These are phyloP conservation scores for Vanilla planifolia DNA, from an alignment of 106 monocot species.

Conservation along the genomic window DNA sequence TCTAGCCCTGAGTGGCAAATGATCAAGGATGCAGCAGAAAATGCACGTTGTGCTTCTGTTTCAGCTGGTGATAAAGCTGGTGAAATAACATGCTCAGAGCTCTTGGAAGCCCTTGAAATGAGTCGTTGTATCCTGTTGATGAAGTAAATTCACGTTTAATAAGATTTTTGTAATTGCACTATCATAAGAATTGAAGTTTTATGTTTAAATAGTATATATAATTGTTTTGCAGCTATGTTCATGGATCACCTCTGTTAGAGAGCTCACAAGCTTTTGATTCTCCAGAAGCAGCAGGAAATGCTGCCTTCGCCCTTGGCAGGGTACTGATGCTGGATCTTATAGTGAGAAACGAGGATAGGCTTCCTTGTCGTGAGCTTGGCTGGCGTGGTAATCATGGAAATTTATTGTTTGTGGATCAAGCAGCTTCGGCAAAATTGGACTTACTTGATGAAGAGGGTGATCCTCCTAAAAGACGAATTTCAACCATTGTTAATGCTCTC, in stretches of 20 bases:
- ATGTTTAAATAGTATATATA: too few species aligned
- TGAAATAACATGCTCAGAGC: conserved; percentile 81
- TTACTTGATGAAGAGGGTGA: conserved; percentile 18
- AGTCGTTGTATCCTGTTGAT: conserved; percentile 84
- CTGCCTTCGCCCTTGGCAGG: conserved; percentile 61
- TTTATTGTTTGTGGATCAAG: conserved; percentile 46
- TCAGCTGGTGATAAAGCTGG: conserved; percentile 53
- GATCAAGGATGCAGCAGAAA: conserved; percentile 78
- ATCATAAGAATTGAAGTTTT: background rate
- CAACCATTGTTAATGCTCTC: conserved; percentile 12
- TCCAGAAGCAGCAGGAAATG: conserved; percentile 35
- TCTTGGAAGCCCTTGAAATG: conserved; percentile 91
- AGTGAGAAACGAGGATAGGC: conserved; percentile 90
- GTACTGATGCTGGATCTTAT: conserved; percentile 79
- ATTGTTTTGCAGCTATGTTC: conserved; percentile 57
- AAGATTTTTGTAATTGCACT: background rate
- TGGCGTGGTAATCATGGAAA: conserved; percentile 97
- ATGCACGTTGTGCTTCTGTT: conserved; percentile 47
- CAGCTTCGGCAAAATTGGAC: conserved; percentile 20
- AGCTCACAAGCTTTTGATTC: conserved; percentile 55
- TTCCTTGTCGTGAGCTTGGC: conserved; percentile 70
- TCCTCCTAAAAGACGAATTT: conserved; percentile 12
- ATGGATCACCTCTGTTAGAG: conserved; percentile 80
- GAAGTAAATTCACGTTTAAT: too few species aligned
- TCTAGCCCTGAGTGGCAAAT: conserved; percentile 65